A percentile compares a stretch with the other conserved stretches of the same genome.
Evolutionary conservation across 257 asterid species (phyloP).

Genomic region (Mitragyna speciosa): DNA sequence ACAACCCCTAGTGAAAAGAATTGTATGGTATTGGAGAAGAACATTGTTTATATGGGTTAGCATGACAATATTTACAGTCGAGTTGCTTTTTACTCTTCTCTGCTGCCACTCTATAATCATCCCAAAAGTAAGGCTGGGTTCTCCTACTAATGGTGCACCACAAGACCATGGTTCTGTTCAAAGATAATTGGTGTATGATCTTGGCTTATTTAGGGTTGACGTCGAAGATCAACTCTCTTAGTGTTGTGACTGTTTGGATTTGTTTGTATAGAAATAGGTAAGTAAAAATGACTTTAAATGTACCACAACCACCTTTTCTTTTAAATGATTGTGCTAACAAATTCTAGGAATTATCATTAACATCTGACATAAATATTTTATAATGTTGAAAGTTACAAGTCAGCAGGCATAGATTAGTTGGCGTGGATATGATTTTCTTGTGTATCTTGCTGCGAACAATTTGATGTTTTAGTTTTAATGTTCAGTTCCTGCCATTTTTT

Average conservation of each 20-base stretch:
- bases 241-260: background rate
- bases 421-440: background rate
- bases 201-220: background rate
- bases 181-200: conserved; percentile 20
- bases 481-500: background rate
- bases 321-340: background rate
- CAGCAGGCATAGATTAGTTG: background rate
- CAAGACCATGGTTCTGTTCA: conserved; percentile 20
- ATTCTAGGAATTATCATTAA: background rate
- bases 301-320: background rate
- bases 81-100: conserved; percentile 60
- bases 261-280: background rate
- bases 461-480: background rate
- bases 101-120: conserved; percentile 69
- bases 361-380: background rate
- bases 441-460: background rate
- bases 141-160: conserved; percentile 27
- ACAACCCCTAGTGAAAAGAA: conserved; percentile 60
- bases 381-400: background rate
- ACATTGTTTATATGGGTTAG: conserved; percentile 82
- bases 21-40: conserved; percentile 73
- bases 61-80: conserved; percentile 58
- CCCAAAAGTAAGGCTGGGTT: conserved; percentile 55
- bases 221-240: background rate
- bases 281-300: background rate